phyloP scores from a whole-genome alignment of 805 yeast genomes.

The Cyberlindnera euphorbiae region DNA sequence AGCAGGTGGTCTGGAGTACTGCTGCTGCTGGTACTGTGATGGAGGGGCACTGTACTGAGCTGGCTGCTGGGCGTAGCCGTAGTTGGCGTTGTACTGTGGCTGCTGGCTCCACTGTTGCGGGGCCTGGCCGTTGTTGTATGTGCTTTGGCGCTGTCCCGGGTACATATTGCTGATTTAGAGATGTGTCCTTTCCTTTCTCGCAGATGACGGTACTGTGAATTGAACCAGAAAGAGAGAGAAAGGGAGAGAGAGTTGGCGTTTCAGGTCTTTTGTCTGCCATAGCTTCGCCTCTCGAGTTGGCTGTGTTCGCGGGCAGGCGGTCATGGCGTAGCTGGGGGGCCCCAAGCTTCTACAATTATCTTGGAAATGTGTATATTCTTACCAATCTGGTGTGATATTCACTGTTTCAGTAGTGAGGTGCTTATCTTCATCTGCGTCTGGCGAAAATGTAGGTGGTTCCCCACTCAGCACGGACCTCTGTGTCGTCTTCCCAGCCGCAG shows the following conservation, averaged over 20 bases:
- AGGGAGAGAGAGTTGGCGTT: no score
- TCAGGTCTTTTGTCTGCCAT: no score
- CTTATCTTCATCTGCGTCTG: conserved; percentile 18
- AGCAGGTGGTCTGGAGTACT: conserved; percentile 4
- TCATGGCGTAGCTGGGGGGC: no score
- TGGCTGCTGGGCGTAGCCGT: conserved; percentile 5
- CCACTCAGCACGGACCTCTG: conserved; percentile 44
- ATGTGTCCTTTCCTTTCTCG: no score
- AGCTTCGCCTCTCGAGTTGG: no score
- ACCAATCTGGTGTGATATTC: no score
- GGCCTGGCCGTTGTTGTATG: conserved; percentile 3
- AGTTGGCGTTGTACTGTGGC: conserved; percentile 1
- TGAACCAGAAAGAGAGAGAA: no score
- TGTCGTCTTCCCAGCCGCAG: conserved; percentile 43
- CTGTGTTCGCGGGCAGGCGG: no score
- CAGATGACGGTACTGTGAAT: no score
- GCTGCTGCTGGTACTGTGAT: background rate
- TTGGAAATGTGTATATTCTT: no score
- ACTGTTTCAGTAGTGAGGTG: no score
- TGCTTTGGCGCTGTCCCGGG: conserved; percentile 15
- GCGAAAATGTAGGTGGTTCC: conserved; percentile 53
- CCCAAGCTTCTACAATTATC: no score
- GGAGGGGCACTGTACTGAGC: conserved; percentile 5
- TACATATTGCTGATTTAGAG: conserved; percentile 10
- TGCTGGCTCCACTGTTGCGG: conserved; percentile 2